Base-by-base conservation (phyloP, 2,329 filamentous ascomycete genomes). In the Cyclaneusma minus region DNA sequence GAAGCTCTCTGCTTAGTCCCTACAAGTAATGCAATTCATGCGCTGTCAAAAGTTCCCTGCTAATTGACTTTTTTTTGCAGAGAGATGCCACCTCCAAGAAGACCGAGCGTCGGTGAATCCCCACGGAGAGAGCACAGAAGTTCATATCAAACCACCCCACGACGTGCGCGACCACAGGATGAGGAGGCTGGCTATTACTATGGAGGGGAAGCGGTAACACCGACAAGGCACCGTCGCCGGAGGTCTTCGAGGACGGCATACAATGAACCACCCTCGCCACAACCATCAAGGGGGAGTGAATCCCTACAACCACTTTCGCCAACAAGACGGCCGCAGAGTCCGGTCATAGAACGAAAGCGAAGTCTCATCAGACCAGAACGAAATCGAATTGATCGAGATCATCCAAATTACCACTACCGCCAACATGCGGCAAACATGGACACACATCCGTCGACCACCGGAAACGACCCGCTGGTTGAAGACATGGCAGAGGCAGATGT, bases 391-490 rank as follows among this genome's bases (percentile, higher is more conserved):
- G 79, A 85, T 40, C 73, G 66, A 36, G 79, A 85, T 40, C 84
- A 95, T 48, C 84, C 85, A 9, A 91, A 95, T 50, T 98, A 94
- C 47, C 69, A 94, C 54, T 98, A 98, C 53, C 74, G 83, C 39
- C 80, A 92, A 49, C 85, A 93, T 67, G 84, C 91, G 7, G 80
- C 84, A 42, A 80, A 87, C 37, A 94, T 98, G 84, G 66, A 76
- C 29, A 78, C 84, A 4, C 62, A 83, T 37, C 89, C 91, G 1
- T 95, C 89, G 1, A 79, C 82, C 5, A 95, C 89, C 0, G 89
- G 89, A 33, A 80, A 92, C 41, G 85, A 95, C 42, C 83, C 85
- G 3, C 70, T 92, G 27, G 54, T 80, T 29, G 87, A 94, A 50
- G 77, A 83, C 32, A 52, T 80, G 12, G 74, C 63, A 8, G 40